These are phyloP conservation scores for Paracoccidioides lutzii DNA, from an alignment of 2,329 filamentous ascomycete species.

Conservation along the genomic window DNA sequence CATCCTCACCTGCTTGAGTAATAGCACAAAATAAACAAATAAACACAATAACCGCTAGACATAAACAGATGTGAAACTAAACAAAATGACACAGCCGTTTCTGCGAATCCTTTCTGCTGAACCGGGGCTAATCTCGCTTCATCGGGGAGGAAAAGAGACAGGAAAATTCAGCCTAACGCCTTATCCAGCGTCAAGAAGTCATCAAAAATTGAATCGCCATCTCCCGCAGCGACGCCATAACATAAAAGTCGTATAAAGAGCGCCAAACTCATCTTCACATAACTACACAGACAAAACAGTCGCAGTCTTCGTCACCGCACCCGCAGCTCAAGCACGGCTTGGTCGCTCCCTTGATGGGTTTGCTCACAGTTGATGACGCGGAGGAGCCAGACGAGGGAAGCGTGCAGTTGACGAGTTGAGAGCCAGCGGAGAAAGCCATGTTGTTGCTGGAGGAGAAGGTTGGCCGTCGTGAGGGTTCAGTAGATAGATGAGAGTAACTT, in stretches of 20 bases:
- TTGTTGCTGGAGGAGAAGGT: not conserved
- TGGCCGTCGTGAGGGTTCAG: not conserved
- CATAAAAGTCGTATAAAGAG: not conserved
- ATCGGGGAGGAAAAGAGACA: not conserved
- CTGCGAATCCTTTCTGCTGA: not conserved
- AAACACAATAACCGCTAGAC: not conserved
- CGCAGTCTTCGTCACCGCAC: conserved; percentile 30
- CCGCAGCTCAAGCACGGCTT: conserved; percentile 32
- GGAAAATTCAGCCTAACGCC: not conserved
- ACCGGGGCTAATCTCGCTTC: not conserved
- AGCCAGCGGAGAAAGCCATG: conserved; percentile 7
- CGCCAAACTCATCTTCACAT: conserved; percentile 19
- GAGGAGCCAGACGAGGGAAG: conserved; percentile 24
- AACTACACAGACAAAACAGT: conserved; percentile 30
- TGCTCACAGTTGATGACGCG: conserved; percentile 22
- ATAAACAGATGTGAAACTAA: not conserved
- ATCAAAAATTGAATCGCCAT: not conserved
- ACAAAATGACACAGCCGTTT: not conserved
- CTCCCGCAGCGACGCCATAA: not conserved
- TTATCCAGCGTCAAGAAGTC: not conserved
- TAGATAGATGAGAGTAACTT: not conserved
- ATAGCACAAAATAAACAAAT: not conserved
- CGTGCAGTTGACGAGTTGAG: conserved; percentile 19
- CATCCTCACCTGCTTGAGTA: not conserved
- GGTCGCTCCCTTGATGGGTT: conserved; percentile 26